A percentile compares a stretch with the other conserved stretches of the same genome.
These are phyloP conservation scores for Acanthamoeba sp. DNA, from an alignment of 208 protist genomes.

Conservation along the genomic window DNA sequence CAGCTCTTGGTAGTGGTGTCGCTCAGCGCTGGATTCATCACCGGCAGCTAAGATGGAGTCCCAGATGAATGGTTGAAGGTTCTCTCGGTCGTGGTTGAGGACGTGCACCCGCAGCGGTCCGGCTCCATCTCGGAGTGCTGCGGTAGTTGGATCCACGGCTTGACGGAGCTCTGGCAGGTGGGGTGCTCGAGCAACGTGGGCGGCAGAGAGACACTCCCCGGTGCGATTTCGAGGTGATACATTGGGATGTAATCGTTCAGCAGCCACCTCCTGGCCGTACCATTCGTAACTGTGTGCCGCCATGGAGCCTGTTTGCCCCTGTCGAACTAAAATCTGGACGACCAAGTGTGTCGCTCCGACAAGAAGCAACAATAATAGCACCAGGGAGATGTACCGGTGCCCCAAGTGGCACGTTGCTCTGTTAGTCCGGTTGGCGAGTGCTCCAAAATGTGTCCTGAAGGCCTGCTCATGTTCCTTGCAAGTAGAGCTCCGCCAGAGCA, in stretches of 20 bases:
- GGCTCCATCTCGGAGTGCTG: background rate
- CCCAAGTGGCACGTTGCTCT: too few relatives aligned
- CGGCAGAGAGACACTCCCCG: background rate
- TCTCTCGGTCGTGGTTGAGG: background rate
- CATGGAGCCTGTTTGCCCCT: background rate
- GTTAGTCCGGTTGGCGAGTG: too few relatives aligned
- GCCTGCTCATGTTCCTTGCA: too few relatives aligned
- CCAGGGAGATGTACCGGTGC: background rate
- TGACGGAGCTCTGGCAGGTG: background rate
- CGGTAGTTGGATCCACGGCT: background rate
- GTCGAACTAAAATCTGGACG: background rate
- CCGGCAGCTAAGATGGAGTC: background rate
- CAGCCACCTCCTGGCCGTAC: background rate
- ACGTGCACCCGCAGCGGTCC: constrained; percentile 13
- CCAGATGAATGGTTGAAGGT: constrained; percentile 1
- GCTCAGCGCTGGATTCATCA: background rate
- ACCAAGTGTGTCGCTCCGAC: background rate
- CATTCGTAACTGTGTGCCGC: background rate
- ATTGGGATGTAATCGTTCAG: background rate
- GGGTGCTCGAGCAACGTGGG: background rate
- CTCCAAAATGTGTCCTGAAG: too few relatives aligned
- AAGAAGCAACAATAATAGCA: background rate
- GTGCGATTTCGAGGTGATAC: background rate
- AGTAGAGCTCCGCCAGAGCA: background rate
- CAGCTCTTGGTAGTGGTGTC: background rate